Conservation (phyloP, 768 basidiomycete genomes). For the Porpolomopsis calyptriformis region DNA sequence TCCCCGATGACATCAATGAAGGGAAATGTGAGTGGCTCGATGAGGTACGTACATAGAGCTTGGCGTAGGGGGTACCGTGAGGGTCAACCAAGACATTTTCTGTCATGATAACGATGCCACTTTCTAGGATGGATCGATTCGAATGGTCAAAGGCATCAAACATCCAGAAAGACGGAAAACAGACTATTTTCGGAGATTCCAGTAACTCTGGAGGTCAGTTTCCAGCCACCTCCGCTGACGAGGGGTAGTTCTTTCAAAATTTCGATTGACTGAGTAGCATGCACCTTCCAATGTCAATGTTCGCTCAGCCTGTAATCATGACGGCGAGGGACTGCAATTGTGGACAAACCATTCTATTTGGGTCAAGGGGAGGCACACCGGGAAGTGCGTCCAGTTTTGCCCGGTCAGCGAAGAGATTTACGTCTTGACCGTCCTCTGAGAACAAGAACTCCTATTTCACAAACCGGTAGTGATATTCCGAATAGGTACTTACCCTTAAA, state of each 20-base stretch:
- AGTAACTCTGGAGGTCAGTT: slow-evolving; percentile 49
- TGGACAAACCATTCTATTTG: slow-evolving; percentile 52
- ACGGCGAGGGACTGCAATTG: not conserved
- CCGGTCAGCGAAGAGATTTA: slow-evolving; percentile 55
- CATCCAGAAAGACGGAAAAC: too few species aligned
- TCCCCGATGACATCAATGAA: not conserved
- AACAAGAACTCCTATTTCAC: slow-evolving; percentile 19
- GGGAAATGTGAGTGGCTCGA: not conserved
- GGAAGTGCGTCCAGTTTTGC: slow-evolving; percentile 38
- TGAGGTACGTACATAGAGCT: slow-evolving; percentile 40
- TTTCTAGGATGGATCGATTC: slow-evolving; percentile 34
- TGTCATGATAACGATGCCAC: slow-evolving; percentile 59
- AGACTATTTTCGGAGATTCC: slow-evolving; percentile 76
- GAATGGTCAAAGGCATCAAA: too few species aligned
- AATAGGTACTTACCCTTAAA: not conserved
- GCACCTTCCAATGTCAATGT: slow-evolving; percentile 39
- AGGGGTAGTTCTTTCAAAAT: slow-evolving; percentile 68
- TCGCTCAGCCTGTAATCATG: not conserved
- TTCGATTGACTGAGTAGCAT: slow-evolving; percentile 72
- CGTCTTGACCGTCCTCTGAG: slow-evolving; percentile 59
- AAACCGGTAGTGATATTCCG: not conserved
- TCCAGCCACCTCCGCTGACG: slow-evolving; percentile 75
- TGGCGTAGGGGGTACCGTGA: slow-evolving; percentile 47
- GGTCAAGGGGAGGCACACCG: slow-evolving; percentile 60
- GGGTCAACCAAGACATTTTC: slow-evolving; percentile 58